Evolutionary conservation across 1,139 yeast genomes (phyloP).

Genomic region (Spathaspora sp.): DNA sequence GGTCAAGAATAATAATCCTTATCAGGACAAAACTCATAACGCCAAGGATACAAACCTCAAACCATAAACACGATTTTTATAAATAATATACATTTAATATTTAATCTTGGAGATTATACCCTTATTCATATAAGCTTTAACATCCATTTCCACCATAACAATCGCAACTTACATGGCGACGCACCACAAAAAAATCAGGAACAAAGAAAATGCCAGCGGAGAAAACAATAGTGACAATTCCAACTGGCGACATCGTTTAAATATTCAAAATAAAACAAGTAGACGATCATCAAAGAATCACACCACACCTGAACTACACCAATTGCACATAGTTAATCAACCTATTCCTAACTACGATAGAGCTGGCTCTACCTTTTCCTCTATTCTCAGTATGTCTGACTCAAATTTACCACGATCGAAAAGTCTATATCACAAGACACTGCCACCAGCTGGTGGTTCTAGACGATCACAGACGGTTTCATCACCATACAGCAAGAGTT

Average conservation of each 20-base stretch:
- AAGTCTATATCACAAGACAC: neutral
- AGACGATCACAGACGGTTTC: neutral
- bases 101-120: too few species aligned
- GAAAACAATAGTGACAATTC: neutral
- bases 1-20: neutral
- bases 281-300: neutral
- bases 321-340: neutral
- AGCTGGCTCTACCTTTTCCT: neutral
- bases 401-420: neutral
- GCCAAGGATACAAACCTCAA: too few species aligned
- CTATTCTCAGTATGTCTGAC: neutral
- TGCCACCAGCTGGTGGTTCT: neutral
- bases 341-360: neutral
- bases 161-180: neutral
- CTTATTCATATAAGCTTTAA: too few species aligned
- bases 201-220: constrained; percentile 1
- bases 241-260: neutral
- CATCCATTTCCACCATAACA: neutral
- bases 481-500: neutral
- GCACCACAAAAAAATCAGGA: neutral
- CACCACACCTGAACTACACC: neutral
- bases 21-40: neutral
- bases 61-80: too few species aligned
- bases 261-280: neutral
- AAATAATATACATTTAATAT: too few species aligned